Percentiles rank a stretch among this genome's conserved stretches.
Conservation (phyloP, 2,329 filamentous ascomycete species). For the Paraconiothyrium brasiliense region DNA sequence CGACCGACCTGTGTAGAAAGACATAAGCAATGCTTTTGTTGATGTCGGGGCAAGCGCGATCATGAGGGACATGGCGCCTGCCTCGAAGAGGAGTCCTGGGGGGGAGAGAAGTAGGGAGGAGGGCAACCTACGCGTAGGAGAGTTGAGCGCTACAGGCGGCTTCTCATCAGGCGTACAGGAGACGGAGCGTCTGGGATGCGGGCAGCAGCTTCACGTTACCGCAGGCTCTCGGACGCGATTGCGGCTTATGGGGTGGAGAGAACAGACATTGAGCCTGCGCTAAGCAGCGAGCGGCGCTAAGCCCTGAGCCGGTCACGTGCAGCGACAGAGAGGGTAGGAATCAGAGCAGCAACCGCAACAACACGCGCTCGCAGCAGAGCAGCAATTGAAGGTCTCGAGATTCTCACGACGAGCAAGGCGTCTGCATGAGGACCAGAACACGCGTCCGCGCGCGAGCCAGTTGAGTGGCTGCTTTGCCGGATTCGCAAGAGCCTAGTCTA, state of each 20-base stretch:
- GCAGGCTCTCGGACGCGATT: constrained; percentile 47
- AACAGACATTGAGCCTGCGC: constrained; percentile 14
- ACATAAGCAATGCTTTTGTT: constrained; percentile 39
- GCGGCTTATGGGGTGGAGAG: constrained; percentile 33
- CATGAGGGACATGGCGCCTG: constrained; percentile 25
- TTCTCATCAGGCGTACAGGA: constrained; percentile 41
- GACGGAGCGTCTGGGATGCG: constrained; percentile 36
- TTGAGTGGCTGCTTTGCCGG: constrained; percentile 49
- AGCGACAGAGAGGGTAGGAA: constrained; percentile 1
- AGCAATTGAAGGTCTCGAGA: constrained; percentile 2
- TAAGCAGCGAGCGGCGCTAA: constrained; percentile 5
- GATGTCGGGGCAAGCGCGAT: constrained; percentile 42
- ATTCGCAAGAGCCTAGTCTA: constrained; percentile 46
- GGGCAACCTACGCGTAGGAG: constrained; percentile 36
- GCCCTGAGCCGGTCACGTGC: constrained; percentile 14
- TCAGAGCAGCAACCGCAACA: constrained; percentile 7
- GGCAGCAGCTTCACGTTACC: constrained; percentile 45
- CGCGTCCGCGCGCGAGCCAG: constrained; percentile 39
- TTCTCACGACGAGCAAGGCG: constrained; percentile 22
- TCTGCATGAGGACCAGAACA: constrained; percentile 30
- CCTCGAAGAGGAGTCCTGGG: constrained; percentile 21
- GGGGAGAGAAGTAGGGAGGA: constrained; percentile 22
- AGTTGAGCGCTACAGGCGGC: constrained; percentile 34
- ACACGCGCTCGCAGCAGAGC: constrained; percentile 9
- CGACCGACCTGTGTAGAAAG: constrained; percentile 36